Base-by-base conservation (phyloP, 805 yeast genomes). In the Phaffomyces opuntiae region DNA sequence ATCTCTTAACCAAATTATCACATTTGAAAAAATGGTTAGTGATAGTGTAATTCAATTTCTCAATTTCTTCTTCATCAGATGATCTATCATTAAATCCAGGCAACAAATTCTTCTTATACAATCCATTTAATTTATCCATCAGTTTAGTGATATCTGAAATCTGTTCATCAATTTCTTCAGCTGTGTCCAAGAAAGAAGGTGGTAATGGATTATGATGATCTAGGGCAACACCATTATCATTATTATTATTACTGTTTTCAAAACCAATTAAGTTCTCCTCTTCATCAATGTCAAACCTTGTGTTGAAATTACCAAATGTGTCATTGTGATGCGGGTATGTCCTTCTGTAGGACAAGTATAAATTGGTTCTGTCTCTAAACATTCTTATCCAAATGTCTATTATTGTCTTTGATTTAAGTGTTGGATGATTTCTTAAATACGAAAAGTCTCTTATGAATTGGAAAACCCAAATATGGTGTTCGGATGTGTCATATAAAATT, bases 341-440 rank as follows among this genome's bases (percentile, higher is more conserved):
- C 49, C 93, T 79, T 51, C 99, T 78, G 61, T 86, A 91, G 39
- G 97, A 88, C 21, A 89, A 69, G 64, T 74, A 91, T 52, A 91
- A 73, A 60, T 90, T 91, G n/a, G 99, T 93, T 62, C 97, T 74
- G 66, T 93, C 98, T 62, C 98, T 75, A 59, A 85, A 87, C 96
- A 91, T 88, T 16, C 2, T 17, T 17, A 21, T 21, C 24, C 4
- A 21, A 21, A 21, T 21, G 24, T 6, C 24, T 21, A 21, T 21
- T 27, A 3, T 27, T 27, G 29, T 27, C 12, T 27, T 27, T 27
- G 4, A 27, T 27, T 27, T 4, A 9, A 11, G 12, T 27, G 9
- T 9, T 27, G 9, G 12, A 9, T 27, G 6, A 9, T 9, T 27
- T 2, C 31, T 29, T 29, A 29, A 29, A 11, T 29, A 13, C 31